phyloP scores from a whole-genome alignment of 2,329 filamentous ascomycete genomes.

The Clonostachys byssicola region DNA sequence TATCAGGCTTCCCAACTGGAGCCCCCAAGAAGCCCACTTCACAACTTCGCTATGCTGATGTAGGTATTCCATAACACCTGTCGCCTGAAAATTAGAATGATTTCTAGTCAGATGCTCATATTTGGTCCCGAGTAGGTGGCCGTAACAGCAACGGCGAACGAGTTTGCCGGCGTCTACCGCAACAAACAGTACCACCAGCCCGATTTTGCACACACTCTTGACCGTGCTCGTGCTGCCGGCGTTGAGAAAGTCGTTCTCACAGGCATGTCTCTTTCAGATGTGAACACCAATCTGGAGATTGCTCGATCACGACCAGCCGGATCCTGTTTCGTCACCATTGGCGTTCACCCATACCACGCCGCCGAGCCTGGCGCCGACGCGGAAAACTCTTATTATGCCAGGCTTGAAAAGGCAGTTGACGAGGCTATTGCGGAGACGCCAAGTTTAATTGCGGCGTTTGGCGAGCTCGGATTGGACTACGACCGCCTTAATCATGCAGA shows the following conservation, averaged over 20 bases:
- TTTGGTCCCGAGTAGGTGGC: constrained; percentile 17
- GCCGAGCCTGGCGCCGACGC: constrained; percentile 28
- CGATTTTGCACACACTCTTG: constrained; percentile 35
- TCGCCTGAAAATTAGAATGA: no score
- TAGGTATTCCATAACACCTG: no score
- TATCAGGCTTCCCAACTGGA: no score
- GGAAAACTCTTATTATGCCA: constrained; percentile 13
- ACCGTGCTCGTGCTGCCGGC: constrained; percentile 30
- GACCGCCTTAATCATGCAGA: constrained; percentile 35
- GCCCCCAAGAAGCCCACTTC: no score
- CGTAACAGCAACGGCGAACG: constrained; percentile 29
- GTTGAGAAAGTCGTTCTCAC: constrained; percentile 35
- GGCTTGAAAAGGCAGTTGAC: background rate
- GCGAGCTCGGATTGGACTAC: constrained; percentile 46
- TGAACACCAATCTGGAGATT: constrained; percentile 16
- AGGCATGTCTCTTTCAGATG: constrained; percentile 27
- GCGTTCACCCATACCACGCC: constrained; percentile 46
- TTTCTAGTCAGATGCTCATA: no score
- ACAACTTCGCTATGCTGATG: no score
- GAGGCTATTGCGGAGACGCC: constrained; percentile 8
- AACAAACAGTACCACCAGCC: constrained; percentile 40
- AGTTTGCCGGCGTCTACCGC: constrained; percentile 46
- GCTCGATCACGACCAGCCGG: constrained; percentile 14
- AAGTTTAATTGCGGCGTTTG: constrained; percentile 34
- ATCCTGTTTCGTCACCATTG: constrained; percentile 38